Evolutionary conservation across 1,284 basidiomycete genomes (phyloP).

Genomic region (Austroboletus novae-zelandiae): DNA sequence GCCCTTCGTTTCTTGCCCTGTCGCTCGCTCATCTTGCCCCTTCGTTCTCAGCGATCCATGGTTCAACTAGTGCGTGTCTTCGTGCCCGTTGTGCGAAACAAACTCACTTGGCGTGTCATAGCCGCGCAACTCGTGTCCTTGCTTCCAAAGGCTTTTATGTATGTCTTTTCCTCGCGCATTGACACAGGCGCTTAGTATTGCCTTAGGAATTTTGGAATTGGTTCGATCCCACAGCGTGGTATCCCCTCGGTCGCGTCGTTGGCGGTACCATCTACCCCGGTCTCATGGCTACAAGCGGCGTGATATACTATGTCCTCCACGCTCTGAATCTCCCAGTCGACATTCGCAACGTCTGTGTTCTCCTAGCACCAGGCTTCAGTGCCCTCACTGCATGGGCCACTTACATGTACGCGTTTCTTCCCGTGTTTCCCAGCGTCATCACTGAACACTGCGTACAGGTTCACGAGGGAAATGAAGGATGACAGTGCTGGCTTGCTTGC

Average conservation of each 20-base stretch:
- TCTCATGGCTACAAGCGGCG: slow-evolving; percentile 95
- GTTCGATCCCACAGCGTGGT: slow-evolving; percentile 99
- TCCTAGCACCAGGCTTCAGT: slow-evolving; percentile 95
- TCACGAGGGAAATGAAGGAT: slow-evolving; percentile 93
- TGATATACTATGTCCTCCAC: slow-evolving; percentile 92
- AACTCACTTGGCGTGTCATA: slow-evolving; percentile 34
- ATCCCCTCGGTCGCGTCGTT: slow-evolving; percentile 96
- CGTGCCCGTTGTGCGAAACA: not conserved
- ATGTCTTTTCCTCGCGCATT: slow-evolving; percentile 30
- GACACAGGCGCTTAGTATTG: slow-evolving; percentile 1
- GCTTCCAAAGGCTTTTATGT: slow-evolving; percentile 95
- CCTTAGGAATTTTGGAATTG: slow-evolving; percentile 98
- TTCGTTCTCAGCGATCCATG: slow-evolving; percentile 77
- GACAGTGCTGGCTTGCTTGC: slow-evolving; percentile 93
- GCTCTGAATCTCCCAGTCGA: slow-evolving; percentile 93
- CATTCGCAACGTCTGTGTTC: slow-evolving; percentile 95
- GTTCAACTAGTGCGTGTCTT: slow-evolving; percentile 86
- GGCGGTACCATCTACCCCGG: slow-evolving; percentile 99
- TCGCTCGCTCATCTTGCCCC: slow-evolving; percentile 9
- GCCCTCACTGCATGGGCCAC: slow-evolving; percentile 98
- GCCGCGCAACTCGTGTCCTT: slow-evolving; percentile 87
- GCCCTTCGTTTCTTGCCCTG: slow-evolving; percentile 33
- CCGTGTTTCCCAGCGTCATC: not conserved
- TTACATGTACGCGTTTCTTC: slow-evolving; percentile 69
- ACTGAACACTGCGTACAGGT: slow-evolving; percentile 48